A percentile compares a stretch with the other conserved stretches of the same genome.
Evolutionary conservation across 345 rosid species (phyloP).

Genomic region (Citrus inodora): DNA sequence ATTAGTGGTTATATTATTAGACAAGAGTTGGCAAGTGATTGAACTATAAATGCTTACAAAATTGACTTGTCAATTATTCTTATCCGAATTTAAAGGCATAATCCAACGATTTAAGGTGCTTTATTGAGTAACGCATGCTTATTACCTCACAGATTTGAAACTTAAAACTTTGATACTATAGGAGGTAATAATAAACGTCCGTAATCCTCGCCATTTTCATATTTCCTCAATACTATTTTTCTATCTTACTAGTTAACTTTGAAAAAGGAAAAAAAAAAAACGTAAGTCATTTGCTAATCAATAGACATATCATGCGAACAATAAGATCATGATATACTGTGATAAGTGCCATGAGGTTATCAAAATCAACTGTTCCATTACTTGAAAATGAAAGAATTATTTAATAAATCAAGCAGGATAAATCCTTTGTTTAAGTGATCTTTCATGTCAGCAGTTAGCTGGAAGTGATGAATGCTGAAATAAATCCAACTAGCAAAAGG

Average conservation of each 20-base stretch:
- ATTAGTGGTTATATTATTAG: neutral
- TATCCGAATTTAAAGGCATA: neutral
- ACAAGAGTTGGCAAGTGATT: neutral
- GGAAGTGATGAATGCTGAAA: neutral
- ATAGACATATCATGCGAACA: neutral
- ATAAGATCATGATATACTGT: neutral
- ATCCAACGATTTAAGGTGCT: neutral
- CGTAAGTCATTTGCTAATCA: neutral
- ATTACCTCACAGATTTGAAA: neutral
- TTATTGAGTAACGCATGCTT: neutral
- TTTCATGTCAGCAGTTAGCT: neutral
- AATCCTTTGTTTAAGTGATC: neutral
- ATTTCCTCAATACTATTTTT: neutral
- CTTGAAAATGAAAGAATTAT: neutral
- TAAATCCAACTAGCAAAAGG: neutral
- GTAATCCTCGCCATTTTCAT: neutral
- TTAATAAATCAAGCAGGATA: neutral
- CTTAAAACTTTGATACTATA: neutral
- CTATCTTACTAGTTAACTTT: neutral
- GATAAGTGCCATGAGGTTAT: neutral
- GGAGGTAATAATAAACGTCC: no score
- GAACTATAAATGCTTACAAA: neutral
- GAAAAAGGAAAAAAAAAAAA: accelerated
- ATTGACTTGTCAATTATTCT: neutral
- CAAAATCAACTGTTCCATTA: neutral